Evolutionary conservation across 139 green algal genomes (phyloP).

Genomic region (Nannochloris sp.): DNA sequence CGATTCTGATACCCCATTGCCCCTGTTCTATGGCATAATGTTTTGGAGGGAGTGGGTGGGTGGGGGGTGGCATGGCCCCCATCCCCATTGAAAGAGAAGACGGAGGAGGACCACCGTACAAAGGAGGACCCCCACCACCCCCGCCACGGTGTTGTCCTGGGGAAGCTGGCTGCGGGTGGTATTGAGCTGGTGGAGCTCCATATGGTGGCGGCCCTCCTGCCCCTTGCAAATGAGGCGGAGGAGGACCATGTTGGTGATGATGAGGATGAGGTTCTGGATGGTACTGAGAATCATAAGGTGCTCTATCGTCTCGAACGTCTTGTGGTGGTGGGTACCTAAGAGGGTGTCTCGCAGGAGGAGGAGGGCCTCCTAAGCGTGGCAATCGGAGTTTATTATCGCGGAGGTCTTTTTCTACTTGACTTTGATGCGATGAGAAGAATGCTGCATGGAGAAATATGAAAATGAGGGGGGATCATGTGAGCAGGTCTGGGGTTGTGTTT

Average conservation of each 20-base stretch:
- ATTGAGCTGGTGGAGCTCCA: conserved; percentile 3
- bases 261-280: not conserved
- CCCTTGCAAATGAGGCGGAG: not conserved
- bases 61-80: not conserved
- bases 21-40: conserved; percentile 37
- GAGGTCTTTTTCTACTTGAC: not conserved
- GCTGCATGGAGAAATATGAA: conserved; percentile 7
- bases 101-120: too few relatives aligned
- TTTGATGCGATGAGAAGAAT: conserved; percentile 20
- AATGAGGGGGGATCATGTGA: not conserved
- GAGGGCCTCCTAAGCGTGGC: not conserved
- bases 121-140: too few relatives aligned
- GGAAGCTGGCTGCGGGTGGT: not conserved
- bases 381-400: not conserved
- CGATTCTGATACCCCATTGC: conserved; percentile 45
- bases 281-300: not conserved
- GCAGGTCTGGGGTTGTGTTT: not conserved
- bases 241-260: not conserved
- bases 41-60: not conserved
- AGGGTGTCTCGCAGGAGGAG: not conserved
- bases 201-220: not conserved
- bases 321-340: too few relatives aligned
- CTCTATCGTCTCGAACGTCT: too few relatives aligned
- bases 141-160: not conserved
- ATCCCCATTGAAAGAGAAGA: not conserved